Evolutionary conservation across 2,329 filamentous ascomycete species (phyloP), one percentile per base, ranked within the genome.

Genomic region (Fusarium sp.): DNA sequence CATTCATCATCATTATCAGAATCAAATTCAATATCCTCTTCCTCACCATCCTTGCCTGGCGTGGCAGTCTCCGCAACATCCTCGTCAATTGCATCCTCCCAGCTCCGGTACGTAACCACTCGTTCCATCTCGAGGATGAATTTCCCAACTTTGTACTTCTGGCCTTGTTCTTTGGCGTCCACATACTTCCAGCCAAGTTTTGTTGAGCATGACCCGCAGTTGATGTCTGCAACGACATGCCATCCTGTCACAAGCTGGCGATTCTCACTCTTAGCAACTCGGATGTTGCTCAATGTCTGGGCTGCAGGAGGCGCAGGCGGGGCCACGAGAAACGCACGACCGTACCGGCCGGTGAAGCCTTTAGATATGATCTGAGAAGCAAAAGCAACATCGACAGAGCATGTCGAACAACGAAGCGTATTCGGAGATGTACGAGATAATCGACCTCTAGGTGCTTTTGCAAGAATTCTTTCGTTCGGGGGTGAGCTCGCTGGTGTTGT

Each of bases 121-220:
- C 88, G 82, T 78, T 87, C 86, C 42, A 86, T 88, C 82, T 92
- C 90, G 42, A 92, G 79, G 35, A 92, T 92, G 77, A 88, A 92
- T 79, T 92, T 92, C 73, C 90, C 90, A 55, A 92, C 84, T 80
- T 92, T 92, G 83, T 92, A 92, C 77, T 85, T 86, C 78, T 92
- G 90, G 51, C 83, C 80, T 61, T 82, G 76, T 73, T 91, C 88
- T 66, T 85, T 85, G 4, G 90, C 90, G 77, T 90, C 88, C 46
- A 92, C 84, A 75, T 92, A 92, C 79, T 92, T 92, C 90, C 90
- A 92, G 23, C 90, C 90, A 14, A 92, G 77, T 74, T 88, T 88
- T 57, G 82, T 83, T 31, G 82, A 81, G 79, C 90, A 92, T 31
- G 86, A 82, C 15, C 78, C 78, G 76, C 90, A 92, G 51, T 79